Percentiles rank a stretch among this genome's conserved stretches.
phyloP scores from a whole-genome alignment of 805 yeast genomes.

The Candida ascalaphidarum region DNA sequence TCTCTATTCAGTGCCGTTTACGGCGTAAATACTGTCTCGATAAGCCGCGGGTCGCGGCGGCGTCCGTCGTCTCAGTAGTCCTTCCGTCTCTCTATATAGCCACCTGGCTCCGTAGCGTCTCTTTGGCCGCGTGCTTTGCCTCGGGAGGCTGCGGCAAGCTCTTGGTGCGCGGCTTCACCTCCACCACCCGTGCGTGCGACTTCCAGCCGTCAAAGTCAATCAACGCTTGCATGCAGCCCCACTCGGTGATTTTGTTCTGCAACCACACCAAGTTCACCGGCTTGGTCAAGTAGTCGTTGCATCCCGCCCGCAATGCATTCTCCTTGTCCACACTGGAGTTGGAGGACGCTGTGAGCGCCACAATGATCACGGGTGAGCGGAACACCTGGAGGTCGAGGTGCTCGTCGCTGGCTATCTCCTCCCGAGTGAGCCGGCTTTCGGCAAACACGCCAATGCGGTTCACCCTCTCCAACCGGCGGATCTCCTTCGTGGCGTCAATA shows the following conservation, averaged over 20 bases:
- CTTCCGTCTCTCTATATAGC: too few relatives aligned
- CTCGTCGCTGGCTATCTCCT: constrained; percentile 36
- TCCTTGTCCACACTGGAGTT: constrained; percentile 71
- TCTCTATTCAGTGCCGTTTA: too few relatives aligned
- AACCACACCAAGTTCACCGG: constrained; percentile 95
- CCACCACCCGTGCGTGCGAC: too few relatives aligned
- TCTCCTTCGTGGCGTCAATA: constrained; percentile 88
- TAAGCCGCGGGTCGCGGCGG: too few relatives aligned
- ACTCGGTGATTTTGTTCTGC: constrained; percentile 86
- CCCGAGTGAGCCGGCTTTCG: constrained; percentile 22
- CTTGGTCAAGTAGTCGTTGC: constrained; percentile 92
- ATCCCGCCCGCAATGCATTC: constrained; percentile 92
- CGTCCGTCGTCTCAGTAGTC: too few relatives aligned
- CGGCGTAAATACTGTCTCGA: too few relatives aligned
- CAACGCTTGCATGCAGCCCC: constrained; percentile 99
- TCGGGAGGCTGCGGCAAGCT: too few relatives aligned
- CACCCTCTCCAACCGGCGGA: constrained; percentile 71
- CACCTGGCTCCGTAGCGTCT: too few relatives aligned
- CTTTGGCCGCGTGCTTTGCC: too few relatives aligned
- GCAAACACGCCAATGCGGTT: constrained; percentile 70
- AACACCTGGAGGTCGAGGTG: constrained; percentile 54
- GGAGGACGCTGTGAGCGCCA: constrained; percentile 91
- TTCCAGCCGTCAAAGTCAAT: constrained; percentile 96
- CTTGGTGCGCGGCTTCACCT: too few relatives aligned
- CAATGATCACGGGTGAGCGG: constrained; percentile 93